These are phyloP conservation scores for Mrakia frigida DNA, from an alignment of 768 basidiomycete genomes.

Conservation along the genomic window DNA sequence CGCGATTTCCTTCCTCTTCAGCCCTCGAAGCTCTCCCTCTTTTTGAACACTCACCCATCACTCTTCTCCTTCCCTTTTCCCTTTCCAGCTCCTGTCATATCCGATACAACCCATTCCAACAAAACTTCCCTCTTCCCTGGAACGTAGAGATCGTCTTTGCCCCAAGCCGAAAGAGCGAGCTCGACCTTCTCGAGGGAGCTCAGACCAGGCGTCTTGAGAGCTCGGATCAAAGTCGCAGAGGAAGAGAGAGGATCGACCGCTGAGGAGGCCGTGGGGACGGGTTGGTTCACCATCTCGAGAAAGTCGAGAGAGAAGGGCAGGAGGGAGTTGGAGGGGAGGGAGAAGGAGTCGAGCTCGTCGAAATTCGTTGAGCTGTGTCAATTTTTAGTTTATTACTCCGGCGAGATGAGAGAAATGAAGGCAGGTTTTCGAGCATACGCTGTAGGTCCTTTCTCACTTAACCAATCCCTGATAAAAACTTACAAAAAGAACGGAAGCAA, in stretches of 20 bases:
- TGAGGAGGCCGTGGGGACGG: background rate
- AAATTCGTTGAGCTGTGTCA: too few relatives aligned
- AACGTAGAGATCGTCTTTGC: constrained; percentile 24
- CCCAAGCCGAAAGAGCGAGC: constrained; percentile 26
- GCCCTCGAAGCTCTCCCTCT: too few relatives aligned
- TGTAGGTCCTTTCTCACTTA: too few relatives aligned
- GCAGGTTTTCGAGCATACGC: too few relatives aligned
- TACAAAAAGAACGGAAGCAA: too few relatives aligned
- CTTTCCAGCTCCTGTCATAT: constrained; percentile 22
- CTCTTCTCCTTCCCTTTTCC: constrained; percentile 24
- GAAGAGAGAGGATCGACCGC: constrained; percentile 19
- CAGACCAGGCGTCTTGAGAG: constrained; percentile 23
- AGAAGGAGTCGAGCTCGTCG: background rate
- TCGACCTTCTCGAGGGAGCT: constrained; percentile 17
- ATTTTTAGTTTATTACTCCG: too few relatives aligned
- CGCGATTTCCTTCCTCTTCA: background rate
- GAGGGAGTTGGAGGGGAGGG: background rate
- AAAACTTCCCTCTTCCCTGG: constrained; percentile 30
- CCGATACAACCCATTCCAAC: constrained; percentile 25
- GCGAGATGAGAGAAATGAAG: too few relatives aligned
- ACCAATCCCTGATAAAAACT: too few relatives aligned
- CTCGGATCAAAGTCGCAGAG: constrained; percentile 25
- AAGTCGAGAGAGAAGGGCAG: background rate
- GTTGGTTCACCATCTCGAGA: background rate
- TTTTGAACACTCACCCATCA: constrained; percentile 6